Evolutionary conservation across 164 flowering plant species (phyloP), one percentile per base, ranked within the genome.

Genomic region (Sextonia rubra): DNA sequence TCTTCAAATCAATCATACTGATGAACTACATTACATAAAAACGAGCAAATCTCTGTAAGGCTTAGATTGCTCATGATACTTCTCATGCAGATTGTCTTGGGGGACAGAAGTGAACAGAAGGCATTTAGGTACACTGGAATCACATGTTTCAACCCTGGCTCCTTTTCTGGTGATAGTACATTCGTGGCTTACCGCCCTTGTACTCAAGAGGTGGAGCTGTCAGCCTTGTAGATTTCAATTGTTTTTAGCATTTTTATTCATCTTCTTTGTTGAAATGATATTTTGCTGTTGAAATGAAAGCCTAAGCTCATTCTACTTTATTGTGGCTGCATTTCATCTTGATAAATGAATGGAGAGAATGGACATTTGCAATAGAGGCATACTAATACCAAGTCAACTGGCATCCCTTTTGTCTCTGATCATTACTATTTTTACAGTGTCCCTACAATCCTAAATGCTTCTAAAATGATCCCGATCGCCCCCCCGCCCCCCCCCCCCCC

Each of bases 131-230:
- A 90, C 82, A 80, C 84, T 18, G 98, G 93, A 75, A 86, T 85
- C 61, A 91, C 97, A 48, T 94, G 99, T 76, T 92, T 94, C 76
- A 94, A 91, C 80, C 92, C 99, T 12, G 99, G 99, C 49, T 91
- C 99, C 62, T 94, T 94, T 80, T 85, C 99, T 60, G 81, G 79
- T 69, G 97, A 92, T 69, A 78, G 80, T 78, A 92, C 98, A 1
- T 94, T 94, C 69, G 92, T 86, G 44, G 99, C 88, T 14, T 94
- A 91, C 74, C 86, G 98, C 12, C 99, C 98, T 66, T 90, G 93
- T 78, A 85, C 87, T 47, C 91, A 85, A 67, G 97, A 92, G 83
- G 98, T 92, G 49, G 98, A 94, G 75, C 71, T 91, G 72, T 94
- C 94, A 47, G 84, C 90, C 73, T 58, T 93, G 76, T 90, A 80